Evolutionary conservation across 768 basidiomycete species (phyloP), one percentile per base, ranked within the genome.

Genomic region (Trichaptum fuscoviolaceum): DNA sequence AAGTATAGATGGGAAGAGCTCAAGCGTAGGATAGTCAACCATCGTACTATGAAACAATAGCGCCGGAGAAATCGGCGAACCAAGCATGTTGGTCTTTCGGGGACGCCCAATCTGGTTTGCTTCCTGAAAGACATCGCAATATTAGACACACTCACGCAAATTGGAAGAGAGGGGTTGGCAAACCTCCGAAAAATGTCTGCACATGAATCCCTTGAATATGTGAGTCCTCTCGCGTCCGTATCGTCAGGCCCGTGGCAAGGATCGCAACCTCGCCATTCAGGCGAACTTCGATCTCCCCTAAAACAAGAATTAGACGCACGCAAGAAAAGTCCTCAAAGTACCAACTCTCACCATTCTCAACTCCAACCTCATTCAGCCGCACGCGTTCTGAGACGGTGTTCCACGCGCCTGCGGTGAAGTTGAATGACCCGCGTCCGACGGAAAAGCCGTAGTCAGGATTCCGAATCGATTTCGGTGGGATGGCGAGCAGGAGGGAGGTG

Each of bases 151-250:
- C 30, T 30, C 30, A n/a, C 30, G 30, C 4, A 12, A 18, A 34
- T 24, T 20, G n/a, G 27, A 58, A 59, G 34, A 27, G 61, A 24
- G 62, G 24, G 26, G 27, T 23, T 20, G 62, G 71, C 78, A 64
- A 70, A 86, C 88, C 89, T 58, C 90, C 90, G 68, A 93, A 93
- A 79, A 92, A 93, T 0, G 90, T 91, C 74, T 91, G 85, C 63
- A 89, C 85, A 73, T 90, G 89, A 73, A 88, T 84, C 8, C 91
- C 91, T 65, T 85, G 85, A 64, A 92, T 83, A 64, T 76, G 79
- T 0, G 81, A 79, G 1, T 71, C 61, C 26, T 73, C 70, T 71
- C 75, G 71, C 3, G 75, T 71, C 12, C 87, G 80, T 5, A 91
- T 71, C 4, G 78, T 74, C 0, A 93, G 73, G 0, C 84, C 83